A percentile compares a stretch with the other conserved stretches of the same genome.
These are phyloP conservation scores for Fusarium irregulare DNA, from an alignment of 2,329 filamentous ascomycete genomes.

Conservation along the genomic window DNA sequence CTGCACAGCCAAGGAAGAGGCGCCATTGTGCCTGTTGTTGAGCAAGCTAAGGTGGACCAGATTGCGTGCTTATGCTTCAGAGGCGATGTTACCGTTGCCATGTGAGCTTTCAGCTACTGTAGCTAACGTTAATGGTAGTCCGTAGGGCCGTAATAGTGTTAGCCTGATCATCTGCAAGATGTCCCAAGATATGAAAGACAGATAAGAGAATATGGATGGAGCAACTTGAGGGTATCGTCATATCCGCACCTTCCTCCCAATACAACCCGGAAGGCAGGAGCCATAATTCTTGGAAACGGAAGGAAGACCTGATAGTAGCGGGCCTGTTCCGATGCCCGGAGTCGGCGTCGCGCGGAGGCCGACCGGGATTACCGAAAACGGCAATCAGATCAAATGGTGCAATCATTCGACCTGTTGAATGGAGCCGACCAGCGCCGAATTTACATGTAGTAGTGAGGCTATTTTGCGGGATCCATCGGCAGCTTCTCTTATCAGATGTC, in stretches of 20 bases:
- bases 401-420: slow-evolving; percentile 34
- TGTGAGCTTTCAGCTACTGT: slow-evolving; percentile 1
- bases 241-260: neutral
- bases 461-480: slow-evolving; percentile 42
- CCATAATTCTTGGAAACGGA: neutral
- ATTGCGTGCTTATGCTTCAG: slow-evolving; percentile 42
- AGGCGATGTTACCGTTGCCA: slow-evolving; percentile 10
- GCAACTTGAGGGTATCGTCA: neutral
- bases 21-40: slow-evolving; percentile 30
- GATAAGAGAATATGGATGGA: neutral
- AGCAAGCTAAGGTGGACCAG: slow-evolving; percentile 34
- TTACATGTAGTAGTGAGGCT: slow-evolving; percentile 24
- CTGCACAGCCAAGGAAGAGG: slow-evolving; percentile 8
- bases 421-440: neutral
- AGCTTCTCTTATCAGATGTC: slow-evolving; percentile 6
- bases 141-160: neutral
- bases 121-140: slow-evolving; percentile 8
- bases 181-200: neutral
- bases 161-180: neutral
- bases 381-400: slow-evolving; percentile 20
- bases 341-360: slow-evolving; percentile 37
- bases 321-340: slow-evolving; percentile 35
- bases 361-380: slow-evolving; percentile 39
- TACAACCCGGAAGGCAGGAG: neutral
- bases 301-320: slow-evolving; percentile 1